Base-by-base conservation (phyloP, 2,329 filamentous ascomycete genomes). In the Ceratocystis destructans region DNA sequence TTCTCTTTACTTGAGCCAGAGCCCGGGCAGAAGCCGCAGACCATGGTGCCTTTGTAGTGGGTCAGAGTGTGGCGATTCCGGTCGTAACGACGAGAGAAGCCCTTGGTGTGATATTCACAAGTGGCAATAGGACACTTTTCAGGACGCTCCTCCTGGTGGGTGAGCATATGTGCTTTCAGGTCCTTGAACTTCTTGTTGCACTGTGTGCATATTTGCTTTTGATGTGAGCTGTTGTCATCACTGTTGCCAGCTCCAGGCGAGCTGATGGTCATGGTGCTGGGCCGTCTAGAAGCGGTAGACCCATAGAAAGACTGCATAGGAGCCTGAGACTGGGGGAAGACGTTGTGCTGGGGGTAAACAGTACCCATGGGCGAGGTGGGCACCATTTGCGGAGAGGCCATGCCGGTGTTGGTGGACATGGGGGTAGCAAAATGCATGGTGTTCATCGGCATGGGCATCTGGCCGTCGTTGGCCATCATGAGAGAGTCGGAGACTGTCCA, bases 41-140 rank as follows among this genome's bases (percentile, higher is more conserved):
- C 90, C 92, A 96, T 96, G 62, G 89, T 96, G 50, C 92, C 92
- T 78, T 96, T 96, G 82, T 96, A 96, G 75, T 96, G 92, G 4
- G 92, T 96, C 69, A 96, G 77, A 4, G 91, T 96, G 75, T 96
- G 92, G 57, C 92, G 81, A 77, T 96, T 96, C 82, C 96, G 96
- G 79, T 96, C 92, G 74, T 96, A 96, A 77, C 96, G 96, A 71
- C 92, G 83, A 10, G 92, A 91, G 73, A 96, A 96, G 3, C 92
- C 92, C 77, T 96, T 96, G 73, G 83, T 79, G 78, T 96, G 87
- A 76, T 96, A 96, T 72, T 96, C 90, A 79, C 92, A 96, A 0
- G 87, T 94, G 67, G 87, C 81, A 71, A 96, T 96, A 0, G 92
- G 92, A 77, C 92, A 96, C 78, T 96, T 96, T 74, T 96, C 91